Evolutionary conservation across 225 moss, liverwort and hornwort species (phyloP).

Genomic region (Marchantia paleacea): DNA sequence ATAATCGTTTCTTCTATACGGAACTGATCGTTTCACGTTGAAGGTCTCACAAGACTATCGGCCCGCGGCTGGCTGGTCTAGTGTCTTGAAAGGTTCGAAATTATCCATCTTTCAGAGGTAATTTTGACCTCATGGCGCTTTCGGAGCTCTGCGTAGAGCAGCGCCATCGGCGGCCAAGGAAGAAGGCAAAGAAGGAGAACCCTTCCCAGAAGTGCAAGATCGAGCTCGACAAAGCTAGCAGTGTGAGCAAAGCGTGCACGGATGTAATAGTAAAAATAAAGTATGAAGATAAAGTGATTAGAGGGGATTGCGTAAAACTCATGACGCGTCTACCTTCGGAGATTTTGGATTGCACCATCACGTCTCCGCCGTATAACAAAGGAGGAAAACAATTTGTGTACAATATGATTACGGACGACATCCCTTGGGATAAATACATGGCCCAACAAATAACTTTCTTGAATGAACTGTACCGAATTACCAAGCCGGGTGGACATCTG

Average conservation of each 20-base stretch:
- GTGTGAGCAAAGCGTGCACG: neutral
- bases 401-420: neutral
- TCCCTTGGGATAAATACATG: neutral
- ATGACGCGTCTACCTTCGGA: neutral
- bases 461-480: neutral
- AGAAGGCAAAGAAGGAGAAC: neutral
- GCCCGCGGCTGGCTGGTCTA: too few relatives aligned
- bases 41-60: too few relatives aligned
- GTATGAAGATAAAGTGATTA: neutral
- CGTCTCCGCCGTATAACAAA: neutral
- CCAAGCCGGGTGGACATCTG: slow-evolving; percentile 1
- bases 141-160: neutral
- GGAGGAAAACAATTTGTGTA: neutral
- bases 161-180: neutral
- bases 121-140: neutral
- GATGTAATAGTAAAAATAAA: too few relatives aligned
- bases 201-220: neutral
- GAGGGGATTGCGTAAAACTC: neutral
- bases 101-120: too few relatives aligned
- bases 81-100: too few relatives aligned
- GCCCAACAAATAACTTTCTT: neutral
- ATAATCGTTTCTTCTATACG: too few relatives aligned
- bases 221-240: neutral
- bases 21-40: too few relatives aligned
- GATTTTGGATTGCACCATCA: neutral